These are phyloP conservation scores for Fusarium sp. DNA, from an alignment of 2,329 filamentous ascomycete genomes.

Conservation along the genomic window DNA sequence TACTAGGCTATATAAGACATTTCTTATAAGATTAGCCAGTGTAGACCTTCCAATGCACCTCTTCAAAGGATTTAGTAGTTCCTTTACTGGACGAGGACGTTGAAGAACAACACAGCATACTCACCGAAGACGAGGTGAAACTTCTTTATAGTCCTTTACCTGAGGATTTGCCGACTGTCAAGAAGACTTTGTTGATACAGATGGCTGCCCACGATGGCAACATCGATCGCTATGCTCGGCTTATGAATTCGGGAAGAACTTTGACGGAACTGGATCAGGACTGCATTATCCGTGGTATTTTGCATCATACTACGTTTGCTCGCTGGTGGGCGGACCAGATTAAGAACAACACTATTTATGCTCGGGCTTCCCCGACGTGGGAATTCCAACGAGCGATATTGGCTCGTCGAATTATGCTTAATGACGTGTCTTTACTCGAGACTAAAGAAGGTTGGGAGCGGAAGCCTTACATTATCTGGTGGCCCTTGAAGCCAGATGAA, in stretches of 20 bases:
- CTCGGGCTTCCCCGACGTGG: neutral
- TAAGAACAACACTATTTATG: conserved; percentile 1
- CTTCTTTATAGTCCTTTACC: conserved; percentile 3
- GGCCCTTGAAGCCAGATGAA: neutral
- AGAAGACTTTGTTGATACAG: conserved; percentile 3
- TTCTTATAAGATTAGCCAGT: too few species aligned
- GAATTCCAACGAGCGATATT: conserved; percentile 4
- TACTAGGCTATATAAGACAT: too few species aligned
- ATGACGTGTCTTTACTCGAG: neutral
- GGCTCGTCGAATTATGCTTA: conserved; percentile 16
- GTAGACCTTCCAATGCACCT: too few species aligned
- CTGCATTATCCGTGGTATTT: conserved; percentile 1
- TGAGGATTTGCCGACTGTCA: conserved; percentile 9
- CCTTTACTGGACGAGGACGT: neutral
- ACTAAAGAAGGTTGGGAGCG: neutral
- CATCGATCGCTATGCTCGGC: conserved; percentile 3
- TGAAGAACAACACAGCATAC: neutral
- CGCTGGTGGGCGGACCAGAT: conserved; percentile 21
- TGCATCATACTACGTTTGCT: conserved; percentile 11
- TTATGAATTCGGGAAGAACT: neutral
- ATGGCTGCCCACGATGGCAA: conserved; percentile 23
- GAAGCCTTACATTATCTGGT: conserved; percentile 19
- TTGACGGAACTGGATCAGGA: neutral
- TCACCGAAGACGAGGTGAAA: neutral
- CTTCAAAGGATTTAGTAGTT: too few species aligned